Base-by-base conservation (phyloP, 805 yeast genomes). In the Isabelozyma pseudorhagii region DNA sequence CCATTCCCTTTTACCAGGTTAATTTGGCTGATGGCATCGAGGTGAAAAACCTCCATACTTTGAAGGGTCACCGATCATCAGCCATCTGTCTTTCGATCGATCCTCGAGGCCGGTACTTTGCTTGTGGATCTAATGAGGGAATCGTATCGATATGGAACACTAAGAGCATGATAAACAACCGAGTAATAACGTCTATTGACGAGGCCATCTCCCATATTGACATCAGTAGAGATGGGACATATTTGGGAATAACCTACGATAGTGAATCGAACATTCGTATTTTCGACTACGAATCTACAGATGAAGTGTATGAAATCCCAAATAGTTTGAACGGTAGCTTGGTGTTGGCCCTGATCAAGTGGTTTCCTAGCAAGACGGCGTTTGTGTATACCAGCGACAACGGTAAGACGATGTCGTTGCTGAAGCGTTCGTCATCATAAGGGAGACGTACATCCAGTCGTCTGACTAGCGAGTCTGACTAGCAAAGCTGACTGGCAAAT, bases 111-210 rank as follows among this genome's bases (percentile, higher is more conserved):
- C 55, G 65, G 18, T 77, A 62, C 54, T 49, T 85, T 9, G 75
- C 78, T 2, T 76, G 75, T 1, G 89, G 87, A 0, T 71, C 84
- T 15, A 76, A 74, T 48, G 87, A 82, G 51, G 87, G 87, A 25
- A 71, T 78, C 15, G 73, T 80, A 6, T 72, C 82, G 15, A 39
- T 80, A 9, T 82, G 85, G 84, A 67, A 70, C 39, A 59, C 77
- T 7, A 51, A 60, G 1, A 68, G 71, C 27, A 63, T 80, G 63
- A 63, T 72, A 14, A 47, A 67, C 43, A 49, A 58, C n/a, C 59
- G 62, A 36, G 74, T 77, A 0, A 56, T 78, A 10, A 61, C 77
- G 38, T 55, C 67, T 31, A 61, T 73, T 4, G 81, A 79, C 57
- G 77, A 76, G 49, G 69, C 80, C 1, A 62, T 82, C 8, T 55